Evolutionary conservation across 768 basidiomycete species (phyloP).

Genomic region (Phlegmacium glaucopus): DNA sequence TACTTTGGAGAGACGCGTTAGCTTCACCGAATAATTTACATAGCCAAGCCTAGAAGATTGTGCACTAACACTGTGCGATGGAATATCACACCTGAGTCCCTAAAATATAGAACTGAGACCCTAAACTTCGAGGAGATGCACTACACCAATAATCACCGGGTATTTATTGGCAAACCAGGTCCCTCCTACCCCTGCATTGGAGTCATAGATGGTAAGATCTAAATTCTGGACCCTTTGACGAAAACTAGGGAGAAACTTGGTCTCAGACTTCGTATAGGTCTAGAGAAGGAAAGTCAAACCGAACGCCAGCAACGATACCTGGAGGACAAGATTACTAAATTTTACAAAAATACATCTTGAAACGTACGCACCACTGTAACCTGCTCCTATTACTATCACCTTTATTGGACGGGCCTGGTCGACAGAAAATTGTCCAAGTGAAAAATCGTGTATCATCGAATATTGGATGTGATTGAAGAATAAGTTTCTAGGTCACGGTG

Average conservation of each 20-base stretch:
- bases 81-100: conserved; percentile 62
- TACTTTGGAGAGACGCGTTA: conserved; percentile 35
- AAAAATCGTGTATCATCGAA: background rate
- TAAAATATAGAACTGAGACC: conserved; percentile 14
- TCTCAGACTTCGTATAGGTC: background rate
- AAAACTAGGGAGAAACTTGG: conserved; percentile 31
- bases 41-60: too few species aligned
- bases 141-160: conserved; percentile 33
- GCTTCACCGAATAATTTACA: conserved; percentile 1
- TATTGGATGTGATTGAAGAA: background rate
- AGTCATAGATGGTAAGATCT: conserved; percentile 56
- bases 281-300: conserved; percentile 23
- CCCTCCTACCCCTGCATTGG: conserved; percentile 56
- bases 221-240: conserved; percentile 51
- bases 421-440: conserved; percentile 39
- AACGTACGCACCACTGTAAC: conserved; percentile 46
- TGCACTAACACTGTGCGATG: conserved; percentile 46
- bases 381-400: conserved; percentile 55
- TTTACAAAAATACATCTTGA: background rate
- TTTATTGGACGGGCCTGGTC: conserved; percentile 53
- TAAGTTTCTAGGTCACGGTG: too few species aligned
- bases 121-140: background rate
- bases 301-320: conserved; percentile 55
- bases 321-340: background rate
- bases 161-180: conserved; percentile 59